These are phyloP conservation scores for Trypanosoma conorhini DNA, from an alignment of 208 protist species.

Conservation along the genomic window DNA sequence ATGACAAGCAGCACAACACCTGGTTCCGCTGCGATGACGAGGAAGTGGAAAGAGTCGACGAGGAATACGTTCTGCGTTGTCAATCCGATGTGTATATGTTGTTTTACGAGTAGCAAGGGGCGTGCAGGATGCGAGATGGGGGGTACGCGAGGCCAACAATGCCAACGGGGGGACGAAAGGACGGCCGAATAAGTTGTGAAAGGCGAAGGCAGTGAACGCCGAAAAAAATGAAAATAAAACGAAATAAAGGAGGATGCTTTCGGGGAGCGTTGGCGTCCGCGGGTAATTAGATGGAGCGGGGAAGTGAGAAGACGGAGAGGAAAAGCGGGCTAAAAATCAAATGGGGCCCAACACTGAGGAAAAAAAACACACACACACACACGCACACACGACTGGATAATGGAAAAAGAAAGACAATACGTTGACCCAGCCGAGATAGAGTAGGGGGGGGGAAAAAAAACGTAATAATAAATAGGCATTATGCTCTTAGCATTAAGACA, in stretches of 20 bases:
- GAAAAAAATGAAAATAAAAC: background rate
- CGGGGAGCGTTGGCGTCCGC: background rate
- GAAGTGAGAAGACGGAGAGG: background rate
- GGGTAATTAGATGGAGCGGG: background rate
- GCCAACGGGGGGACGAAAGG: background rate
- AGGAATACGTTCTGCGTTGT: constrained; percentile 51
- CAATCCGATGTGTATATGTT: constrained; percentile 74
- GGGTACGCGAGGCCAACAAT: background rate
- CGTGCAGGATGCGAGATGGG: background rate
- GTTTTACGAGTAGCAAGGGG: constrained; percentile 76
- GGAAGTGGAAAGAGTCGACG: constrained; percentile 67
- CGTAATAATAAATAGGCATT: too few relatives aligned
- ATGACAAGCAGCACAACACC: constrained; percentile 39
- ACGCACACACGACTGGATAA: background rate
- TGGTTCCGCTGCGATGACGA: constrained; percentile 92
- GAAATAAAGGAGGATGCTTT: background rate
- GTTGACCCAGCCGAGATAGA: too few relatives aligned
- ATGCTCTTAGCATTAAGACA: too few relatives aligned
- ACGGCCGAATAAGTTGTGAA: background rate
- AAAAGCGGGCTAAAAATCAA: background rate
- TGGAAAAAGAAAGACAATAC: background rate
- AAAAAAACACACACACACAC: background rate
- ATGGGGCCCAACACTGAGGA: background rate
- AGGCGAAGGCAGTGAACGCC: background rate
- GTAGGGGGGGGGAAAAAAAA: too few relatives aligned